Base-by-base conservation (phyloP, 2,329 filamentous ascomycete genomes). In the Davidsoniella neocaledoniae region DNA sequence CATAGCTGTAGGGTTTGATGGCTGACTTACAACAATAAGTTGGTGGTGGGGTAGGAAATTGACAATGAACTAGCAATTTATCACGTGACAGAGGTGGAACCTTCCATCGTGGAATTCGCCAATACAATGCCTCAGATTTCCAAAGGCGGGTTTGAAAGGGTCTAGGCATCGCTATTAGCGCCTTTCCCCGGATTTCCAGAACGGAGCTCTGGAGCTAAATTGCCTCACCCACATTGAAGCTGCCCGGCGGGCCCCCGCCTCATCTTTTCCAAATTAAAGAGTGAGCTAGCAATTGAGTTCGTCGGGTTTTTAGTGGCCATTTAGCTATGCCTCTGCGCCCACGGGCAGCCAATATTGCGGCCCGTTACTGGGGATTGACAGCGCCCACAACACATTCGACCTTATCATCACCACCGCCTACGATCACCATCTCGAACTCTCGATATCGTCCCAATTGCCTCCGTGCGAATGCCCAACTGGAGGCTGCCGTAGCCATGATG, bases 321-420 rank as follows among this genome's bases (percentile, higher is more conserved):
- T 19, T 29, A 39, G 42, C 23, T 12, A 51, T 51, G 45, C 39
- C 50, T 48, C 44, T 23, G 36, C 45, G 29, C 29, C 29, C 29
- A 33, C 29, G 29, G 29, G 29, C 12, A 33, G 29, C 8, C 29
- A 33, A 9, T 10, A 12, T 33, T 33, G 29, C 12, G 50, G 45
- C 39, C 50, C 16, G 50, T 26, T 5, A 38, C 42, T 17, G 29
- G 45, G 21, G 45, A 50, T 16, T 25, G 16, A 8, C 17, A 25
- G 17, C 40, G 43, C 19, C 14, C 21, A 23, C 21, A 23, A 23
- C 21, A 23, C 21, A 23, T 33, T 2, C 29, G 29, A 4, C 29
- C 29, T 33, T 9, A 33, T 33, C 29, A 12, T 12, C 29, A 12
- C 29, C 29, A 9, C 12, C 12, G 12, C 12, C 29, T 9, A 12